Evolutionary conservation across 2,329 filamentous ascomycete species (phyloP), one percentile per base, ranked within the genome.

Genomic region (Nemania sp.): DNA sequence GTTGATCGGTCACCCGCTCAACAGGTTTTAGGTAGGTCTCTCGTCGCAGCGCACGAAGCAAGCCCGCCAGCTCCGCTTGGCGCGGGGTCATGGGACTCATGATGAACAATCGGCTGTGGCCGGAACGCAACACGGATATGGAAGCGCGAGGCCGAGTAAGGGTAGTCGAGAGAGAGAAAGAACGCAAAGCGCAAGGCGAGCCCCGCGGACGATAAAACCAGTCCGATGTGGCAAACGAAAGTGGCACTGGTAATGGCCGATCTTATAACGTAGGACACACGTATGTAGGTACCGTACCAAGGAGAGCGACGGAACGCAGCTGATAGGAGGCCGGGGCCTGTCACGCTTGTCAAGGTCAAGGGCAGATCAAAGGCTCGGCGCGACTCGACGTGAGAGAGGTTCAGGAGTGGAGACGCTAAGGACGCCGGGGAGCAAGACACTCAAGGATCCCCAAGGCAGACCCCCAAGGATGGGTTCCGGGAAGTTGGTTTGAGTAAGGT

Each of bases 1-100:
- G 66, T 51, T 77, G 68, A 64, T 79, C 77, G 32, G 77, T 71
- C 22, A 79, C 72, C 52, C 79, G 75, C 74, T 81, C 78, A 53
- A 81, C 79, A 3, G 77, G 73, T 54, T 73, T 76, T 51, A 74
- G 72, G 58, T 72, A 70, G 51, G 77, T 74, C 66, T 79, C 74
- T 67, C 74, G 74, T 29, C 59, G 69, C 69, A 74, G 71, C 67
- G 76, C 73, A 73, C 71, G 70, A 56, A 69, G 72, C 64, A 67
- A 67, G 43, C 62, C 69, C 58, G 73, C 73, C 71, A 72, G 72
- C 71, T 72, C 72, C 41, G 69, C 66, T 65, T 73, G 73, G 68
- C 72, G 73, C 67, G 69, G 66, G 56, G 72, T 55, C n/a, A 55
- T 58, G 53, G 73, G 63, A 64, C 67, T 72, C 74, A 77, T 75